A percentile compares a stretch with the other conserved stretches of the same genome.
phyloP scores from a whole-genome alignment of 2,329 filamentous ascomycete species.

The Drechslerella stenobrocha region DNA sequence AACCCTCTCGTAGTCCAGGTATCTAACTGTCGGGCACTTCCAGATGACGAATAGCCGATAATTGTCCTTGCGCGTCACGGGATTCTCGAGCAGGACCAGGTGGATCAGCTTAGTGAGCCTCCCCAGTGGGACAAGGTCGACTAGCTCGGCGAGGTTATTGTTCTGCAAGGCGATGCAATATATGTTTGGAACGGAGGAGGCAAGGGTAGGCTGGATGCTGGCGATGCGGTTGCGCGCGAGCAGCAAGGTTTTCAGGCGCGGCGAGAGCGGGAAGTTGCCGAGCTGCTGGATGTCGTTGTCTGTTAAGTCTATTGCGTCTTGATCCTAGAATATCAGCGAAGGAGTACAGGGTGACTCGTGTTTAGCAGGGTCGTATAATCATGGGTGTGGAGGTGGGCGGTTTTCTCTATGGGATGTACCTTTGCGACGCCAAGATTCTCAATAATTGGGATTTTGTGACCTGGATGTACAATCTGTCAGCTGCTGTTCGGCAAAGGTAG shows the following conservation, averaged over 20 bases:
- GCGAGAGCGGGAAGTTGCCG: constrained; percentile 88
- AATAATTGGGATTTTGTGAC: constrained; percentile 95
- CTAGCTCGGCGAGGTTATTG: constrained; percentile 81
- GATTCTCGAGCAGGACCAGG: constrained; percentile 80
- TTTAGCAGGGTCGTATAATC: constrained; percentile 42
- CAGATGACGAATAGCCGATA: constrained; percentile 92
- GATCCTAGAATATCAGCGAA: constrained; percentile 55
- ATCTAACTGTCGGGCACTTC: constrained; percentile 80
- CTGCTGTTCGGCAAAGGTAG: constrained; percentile 51
- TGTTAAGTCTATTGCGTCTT: constrained; percentile 96
- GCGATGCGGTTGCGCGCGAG: constrained; percentile 86
- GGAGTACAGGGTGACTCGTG: constrained; percentile 38
- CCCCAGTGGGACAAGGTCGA: constrained; percentile 79
- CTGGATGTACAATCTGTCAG: constrained; percentile 60
- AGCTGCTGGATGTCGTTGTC: constrained; percentile 94
- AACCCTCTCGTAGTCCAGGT: constrained; percentile 90
- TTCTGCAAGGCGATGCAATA: constrained; percentile 77
- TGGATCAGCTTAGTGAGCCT: constrained; percentile 73
- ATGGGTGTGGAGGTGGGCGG: constrained; percentile 19
- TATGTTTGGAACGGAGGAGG: constrained; percentile 77
- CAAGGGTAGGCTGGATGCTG: constrained; percentile 74
- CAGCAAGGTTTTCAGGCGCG: constrained; percentile 82
- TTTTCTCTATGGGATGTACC: constrained; percentile 63
- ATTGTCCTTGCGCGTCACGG: constrained; percentile 89
- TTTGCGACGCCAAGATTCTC: constrained; percentile 96